phyloP scores from a whole-genome alignment of 129 eudicot species.

The Pulicaria dysenterica region DNA sequence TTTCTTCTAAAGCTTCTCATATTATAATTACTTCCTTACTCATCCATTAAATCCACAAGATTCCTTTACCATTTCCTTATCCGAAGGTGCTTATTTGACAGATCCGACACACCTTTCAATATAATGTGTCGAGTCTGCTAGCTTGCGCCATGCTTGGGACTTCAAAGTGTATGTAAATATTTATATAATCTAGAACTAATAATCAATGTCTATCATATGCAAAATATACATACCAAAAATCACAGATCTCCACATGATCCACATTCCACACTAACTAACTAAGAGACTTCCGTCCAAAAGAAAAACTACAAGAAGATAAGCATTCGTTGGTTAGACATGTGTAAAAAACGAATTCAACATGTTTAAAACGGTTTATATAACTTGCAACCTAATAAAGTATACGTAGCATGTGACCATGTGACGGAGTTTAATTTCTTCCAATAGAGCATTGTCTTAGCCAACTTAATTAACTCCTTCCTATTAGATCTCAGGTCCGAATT shows the following conservation, averaged over 20 bases:
- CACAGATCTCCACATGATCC: neutral
- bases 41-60: neutral
- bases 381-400: constrained; percentile 8
- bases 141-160: constrained; percentile 11
- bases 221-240: neutral
- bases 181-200: constrained; percentile 9
- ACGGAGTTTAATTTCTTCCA: constrained; percentile 16
- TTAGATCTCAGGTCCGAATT: neutral
- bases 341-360: constrained; percentile 1
- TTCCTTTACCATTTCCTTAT: neutral
- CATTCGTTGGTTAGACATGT: constrained; percentile 15
- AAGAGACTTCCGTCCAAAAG: constrained; percentile 10
- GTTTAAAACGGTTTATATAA: constrained; percentile 8
- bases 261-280: constrained; percentile 19
- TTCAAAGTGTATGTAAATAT: constrained; percentile 4
- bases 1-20: neutral
- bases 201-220: neutral
- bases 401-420: constrained; percentile 18
- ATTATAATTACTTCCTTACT: neutral
- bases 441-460: constrained; percentile 8
- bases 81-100: neutral
- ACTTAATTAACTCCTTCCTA: constrained; percentile 5
- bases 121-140: constrained; percentile 10
- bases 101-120: constrained; percentile 1
- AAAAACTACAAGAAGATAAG: constrained; percentile 11